Evolutionary conservation across 345 rosid genomes (phyloP), one percentile per base, ranked within the genome.

Genomic region (Corchorus olitorius): DNA sequence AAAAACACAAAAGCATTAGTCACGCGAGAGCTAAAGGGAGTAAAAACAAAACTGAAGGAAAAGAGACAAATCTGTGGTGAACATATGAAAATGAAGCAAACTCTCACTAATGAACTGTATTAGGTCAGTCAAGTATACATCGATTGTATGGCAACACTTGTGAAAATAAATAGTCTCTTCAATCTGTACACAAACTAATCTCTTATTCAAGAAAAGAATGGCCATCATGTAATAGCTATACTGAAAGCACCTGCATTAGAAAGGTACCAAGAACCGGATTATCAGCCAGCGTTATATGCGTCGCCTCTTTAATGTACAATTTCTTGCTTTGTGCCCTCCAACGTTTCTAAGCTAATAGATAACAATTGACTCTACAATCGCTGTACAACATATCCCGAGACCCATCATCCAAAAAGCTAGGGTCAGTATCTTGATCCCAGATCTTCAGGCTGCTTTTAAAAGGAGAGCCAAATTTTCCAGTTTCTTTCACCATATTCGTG

Each of bases 351-450:
- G 43, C 58, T 64, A 74, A 62, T 14, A 4, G 55, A 62, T 71
- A 58, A 65, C 68, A 72, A 17, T 52, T 69, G 74, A 66, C 82
- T 80, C 87, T 81, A 73, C 49, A 16, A 77, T 55, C 61, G 63
- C 78, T 79, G 81, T 83, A 83, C 82, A 80, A 20, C 52, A 75
- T 71, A 14, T 65, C 61, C 73, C 52, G 75, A 39, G 68, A 70
- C 74, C 76, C 76, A 7, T 74, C 76, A 7, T 74, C 64, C 17
- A 59, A 83, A 83, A 75, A 65, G 68, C 66, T 53, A 27, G 75
- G 85, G 75, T 80, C 78, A 17, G 33, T 15, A 73, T 55, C 77
- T 65, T 35, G 59, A 55, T 76, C 78, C 43, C 20, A 41, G 5
- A 27, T 60, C 75, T 59, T 63, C 70, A 74, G 49, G 65, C 20